Evolutionary conservation across 331 rosid genomes (phyloP), one percentile per base, ranked within the genome.

Genomic region (Rosa hybrid): DNA sequence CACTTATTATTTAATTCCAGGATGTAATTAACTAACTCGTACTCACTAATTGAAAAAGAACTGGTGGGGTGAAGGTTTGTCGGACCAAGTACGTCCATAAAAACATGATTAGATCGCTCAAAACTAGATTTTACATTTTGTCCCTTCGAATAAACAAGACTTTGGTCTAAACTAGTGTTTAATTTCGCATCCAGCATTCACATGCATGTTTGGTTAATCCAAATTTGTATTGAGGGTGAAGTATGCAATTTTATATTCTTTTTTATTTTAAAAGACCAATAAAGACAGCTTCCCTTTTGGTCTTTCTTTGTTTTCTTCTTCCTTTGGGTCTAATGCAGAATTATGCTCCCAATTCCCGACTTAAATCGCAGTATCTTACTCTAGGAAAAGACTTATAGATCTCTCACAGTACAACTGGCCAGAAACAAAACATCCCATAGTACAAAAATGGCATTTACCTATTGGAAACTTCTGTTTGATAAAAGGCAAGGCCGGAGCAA

Each of bases 81-180:
- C 72, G 34, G 50, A 39, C 27, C 27, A 39, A 41, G 72, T 68
- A 68, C 72, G 25, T 68, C 73, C 51, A 41, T 39, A 30, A 68
- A 42, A 69, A 44, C 53, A 20, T 42, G 53, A 69, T 69, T 68
- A 18, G 72, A 68, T 68, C 8, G 50, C 49, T 68, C 72, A 68
- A 68, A 39, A 41, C 72, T 14, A 68, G 50, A 68, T 39, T 11
- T 34, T 10, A 20, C 14, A 42, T 38, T n/a, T 68, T 69, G 74
- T 46, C 73, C 30, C 27, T 41, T 41, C 42, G 1, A 17, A 16
- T 10, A 4, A 68, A 41, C 17, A 74, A 7, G 42, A 48, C 42
- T 49, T 72, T 18, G 1, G 8, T 25, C 3, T 50, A 30, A 49
- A 72, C 20, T 5, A 23, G 38, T 60, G 68, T n/a, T 70, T 42